Evolutionary conservation across 192 early-diverging fungal genomes (phyloP).

Genomic region (Rhizophagus clarus): DNA sequence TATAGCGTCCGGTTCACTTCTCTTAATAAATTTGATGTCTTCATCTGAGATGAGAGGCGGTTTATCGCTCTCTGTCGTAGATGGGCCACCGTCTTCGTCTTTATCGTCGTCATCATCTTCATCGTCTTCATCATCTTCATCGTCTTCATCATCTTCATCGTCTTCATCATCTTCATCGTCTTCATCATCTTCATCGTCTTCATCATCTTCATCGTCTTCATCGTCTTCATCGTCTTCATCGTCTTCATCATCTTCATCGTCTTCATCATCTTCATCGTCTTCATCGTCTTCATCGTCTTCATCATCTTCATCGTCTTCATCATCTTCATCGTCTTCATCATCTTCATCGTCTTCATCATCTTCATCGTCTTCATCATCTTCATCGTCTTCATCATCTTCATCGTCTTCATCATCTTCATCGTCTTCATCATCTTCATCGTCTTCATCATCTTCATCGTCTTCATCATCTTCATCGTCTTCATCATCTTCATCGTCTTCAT

Average conservation of each 20-base stretch:
- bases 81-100: background rate
- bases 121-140: background rate
- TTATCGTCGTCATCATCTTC: background rate
- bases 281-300: background rate
- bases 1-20: constrained; percentile 26
- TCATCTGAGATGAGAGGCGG: constrained; percentile 8
- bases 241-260: background rate
- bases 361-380: background rate
- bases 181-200: background rate
- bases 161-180: constrained; percentile 1
- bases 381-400: background rate
- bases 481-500: too few relatives aligned
- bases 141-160: background rate
- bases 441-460: background rate
- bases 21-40: constrained; percentile 25
- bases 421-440: background rate
- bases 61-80: background rate
- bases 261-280: background rate
- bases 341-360: constrained; percentile 13
- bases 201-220: background rate
- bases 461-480: constrained; percentile 8
- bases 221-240: background rate
- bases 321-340: background rate
- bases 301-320: background rate
- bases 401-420: background rate